Evolutionary conservation across 2,329 filamentous ascomycete species (phyloP).

Genomic region (Thielaviopsis populi): DNA sequence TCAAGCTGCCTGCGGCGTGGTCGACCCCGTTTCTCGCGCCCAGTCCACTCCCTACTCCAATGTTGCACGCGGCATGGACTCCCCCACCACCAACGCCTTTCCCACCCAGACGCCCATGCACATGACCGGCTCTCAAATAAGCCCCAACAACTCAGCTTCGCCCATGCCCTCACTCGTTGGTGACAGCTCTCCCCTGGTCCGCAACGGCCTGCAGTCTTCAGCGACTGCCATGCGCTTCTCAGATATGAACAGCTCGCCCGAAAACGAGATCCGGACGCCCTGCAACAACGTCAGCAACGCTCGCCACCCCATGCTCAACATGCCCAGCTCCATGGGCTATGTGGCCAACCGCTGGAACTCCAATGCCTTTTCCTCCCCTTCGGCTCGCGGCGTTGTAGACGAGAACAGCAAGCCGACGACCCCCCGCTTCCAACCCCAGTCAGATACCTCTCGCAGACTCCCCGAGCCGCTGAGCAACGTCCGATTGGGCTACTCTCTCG

Average conservation of each 20-base stretch:
- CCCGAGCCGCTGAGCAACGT: conserved; percentile 27
- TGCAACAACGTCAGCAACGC: conserved; percentile 5
- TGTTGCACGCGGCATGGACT: neutral
- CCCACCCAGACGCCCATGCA: conserved; percentile 21
- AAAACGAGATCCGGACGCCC: conserved; percentile 16
- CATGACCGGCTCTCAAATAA: conserved; percentile 15
- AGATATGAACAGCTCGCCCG: conserved; percentile 14
- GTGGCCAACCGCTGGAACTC: conserved; percentile 43
- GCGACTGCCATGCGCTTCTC: neutral
- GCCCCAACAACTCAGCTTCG: neutral
- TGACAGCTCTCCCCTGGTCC: conserved; percentile 14
- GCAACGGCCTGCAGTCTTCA: neutral
- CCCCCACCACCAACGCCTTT: conserved; percentile 5
- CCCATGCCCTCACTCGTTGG: conserved; percentile 13
- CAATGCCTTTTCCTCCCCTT: conserved; percentile 35
- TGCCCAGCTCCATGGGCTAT: conserved; percentile 34
- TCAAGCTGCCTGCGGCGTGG: conserved; percentile 19
- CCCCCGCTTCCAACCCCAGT: neutral
- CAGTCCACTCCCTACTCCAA: conserved; percentile 14
- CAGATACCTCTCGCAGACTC: neutral
- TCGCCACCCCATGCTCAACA: conserved; percentile 16
- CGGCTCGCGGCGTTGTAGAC: conserved; percentile 25
- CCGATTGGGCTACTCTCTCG: conserved; percentile 67
- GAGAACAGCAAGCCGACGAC: conserved; percentile 21
- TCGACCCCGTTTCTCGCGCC: conserved; percentile 22